A percentile compares a stretch with the other conserved stretches of the same genome.
Conservation (phyloP, 2,329 filamentous ascomycete species). For the Colletotrichum lindemuthianum region DNA sequence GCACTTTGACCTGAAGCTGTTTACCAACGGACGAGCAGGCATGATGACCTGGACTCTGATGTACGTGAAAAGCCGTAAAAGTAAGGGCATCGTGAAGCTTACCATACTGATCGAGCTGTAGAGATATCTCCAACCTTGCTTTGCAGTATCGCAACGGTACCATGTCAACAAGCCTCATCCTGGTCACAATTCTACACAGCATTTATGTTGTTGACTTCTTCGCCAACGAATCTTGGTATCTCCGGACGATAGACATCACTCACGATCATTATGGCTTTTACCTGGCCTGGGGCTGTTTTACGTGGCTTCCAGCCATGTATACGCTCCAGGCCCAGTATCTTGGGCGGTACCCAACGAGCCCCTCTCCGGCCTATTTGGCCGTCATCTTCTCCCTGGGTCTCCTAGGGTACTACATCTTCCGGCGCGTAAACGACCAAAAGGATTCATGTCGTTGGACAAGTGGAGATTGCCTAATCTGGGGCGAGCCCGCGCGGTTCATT, state of each 20-base stretch:
- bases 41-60: slow-evolving; percentile 59
- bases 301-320: slow-evolving; percentile 57
- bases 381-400: slow-evolving; percentile 29
- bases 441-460: slow-evolving; percentile 51
- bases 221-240: slow-evolving; percentile 59
- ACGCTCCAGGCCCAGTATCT: slow-evolving; percentile 60
- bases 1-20: slow-evolving; percentile 57
- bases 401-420: slow-evolving; percentile 55
- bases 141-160: background rate
- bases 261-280: slow-evolving; percentile 58
- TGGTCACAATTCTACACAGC: slow-evolving; percentile 54
- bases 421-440: slow-evolving; percentile 57
- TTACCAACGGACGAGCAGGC: slow-evolving; percentile 58
- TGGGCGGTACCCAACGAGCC: slow-evolving; percentile 50
- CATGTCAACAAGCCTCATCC: slow-evolving; percentile 43
- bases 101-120: background rate
- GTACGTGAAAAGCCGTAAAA: slow-evolving; percentile 40
- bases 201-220: slow-evolving; percentile 61
- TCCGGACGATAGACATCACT: slow-evolving; percentile 56
- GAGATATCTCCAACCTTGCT: slow-evolving; percentile 5
- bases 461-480: slow-evolving; percentile 55
- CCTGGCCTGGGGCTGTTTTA: slow-evolving; percentile 55
- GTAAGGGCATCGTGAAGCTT: too few species aligned
- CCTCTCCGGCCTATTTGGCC: slow-evolving; percentile 39
- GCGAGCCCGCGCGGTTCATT: slow-evolving; percentile 50